Percentiles rank a stretch among this genome's conserved stretches.
Conservation (phyloP, 1,139 yeast species). For the Lodderomyces parapsilosis region DNA sequence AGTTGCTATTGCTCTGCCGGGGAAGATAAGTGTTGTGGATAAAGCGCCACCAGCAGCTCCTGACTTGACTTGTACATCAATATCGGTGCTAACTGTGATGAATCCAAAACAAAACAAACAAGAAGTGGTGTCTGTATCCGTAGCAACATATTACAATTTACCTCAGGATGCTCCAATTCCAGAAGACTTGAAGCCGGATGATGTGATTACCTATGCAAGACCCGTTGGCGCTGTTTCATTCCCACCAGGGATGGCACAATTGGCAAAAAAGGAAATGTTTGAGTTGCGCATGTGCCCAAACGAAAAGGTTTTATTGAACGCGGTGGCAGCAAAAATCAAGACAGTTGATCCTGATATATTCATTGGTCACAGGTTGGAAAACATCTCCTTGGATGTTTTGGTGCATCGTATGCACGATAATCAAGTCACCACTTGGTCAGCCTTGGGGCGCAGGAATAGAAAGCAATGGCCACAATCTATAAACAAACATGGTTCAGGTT, state of each 20-base stretch:
- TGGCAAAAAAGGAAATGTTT: conserved; percentile 52
- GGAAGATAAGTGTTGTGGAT: conserved; percentile 47
- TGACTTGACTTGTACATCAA: conserved; percentile 63
- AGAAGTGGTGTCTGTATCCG: conserved; percentile 81
- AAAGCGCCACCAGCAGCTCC: conserved; percentile 58
- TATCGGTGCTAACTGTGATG: conserved; percentile 79
- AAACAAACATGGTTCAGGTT: conserved; percentile 28
- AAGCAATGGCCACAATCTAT: conserved; percentile 75
- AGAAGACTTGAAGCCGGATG: conserved; percentile 53
- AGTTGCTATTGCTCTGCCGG: conserved; percentile 55
- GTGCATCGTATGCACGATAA: conserved; percentile 79
- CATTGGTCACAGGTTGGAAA: conserved; percentile 84
- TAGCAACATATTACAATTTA: conserved; percentile 64
- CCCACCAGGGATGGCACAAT: conserved; percentile 71
- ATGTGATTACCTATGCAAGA: conserved; percentile 67
- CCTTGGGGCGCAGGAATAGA: conserved; percentile 80
- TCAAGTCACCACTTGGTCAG: conserved; percentile 72
- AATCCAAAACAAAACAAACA: conserved; percentile 71
- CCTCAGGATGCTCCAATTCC: conserved; percentile 74
- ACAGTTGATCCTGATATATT: conserved; percentile 85
- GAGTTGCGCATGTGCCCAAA: conserved; percentile 59
- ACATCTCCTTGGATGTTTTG: conserved; percentile 73
- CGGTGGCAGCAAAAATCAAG: conserved; percentile 71
- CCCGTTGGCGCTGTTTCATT: conserved; percentile 61
- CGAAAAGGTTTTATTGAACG: conserved; percentile 72